Evolutionary conservation across 441 rosid species (phyloP), one percentile per base, ranked within the genome.

Genomic region (Adansonia rubrostipa): DNA sequence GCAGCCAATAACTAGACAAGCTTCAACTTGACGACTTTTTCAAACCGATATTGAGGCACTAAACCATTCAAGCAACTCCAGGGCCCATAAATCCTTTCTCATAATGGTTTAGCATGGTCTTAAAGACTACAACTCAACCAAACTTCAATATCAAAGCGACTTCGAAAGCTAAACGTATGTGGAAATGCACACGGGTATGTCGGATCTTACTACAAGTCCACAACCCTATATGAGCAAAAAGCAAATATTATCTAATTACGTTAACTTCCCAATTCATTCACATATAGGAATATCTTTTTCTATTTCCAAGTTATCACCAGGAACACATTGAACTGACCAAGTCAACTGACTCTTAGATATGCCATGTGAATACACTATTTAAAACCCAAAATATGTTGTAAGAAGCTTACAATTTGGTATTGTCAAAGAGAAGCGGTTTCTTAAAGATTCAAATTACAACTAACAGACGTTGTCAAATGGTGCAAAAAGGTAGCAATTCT

Each of bases 21-120:
- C 22, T 69, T 69, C 42, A 17, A 9, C 42, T 22, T 69, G 57
- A 69, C 73, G 57, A 69, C 73, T 48, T 40, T 3, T 24, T 63
- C 67, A 63, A 63, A 63, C 45, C 13, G 68, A 33, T 56, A 5
- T 14, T 63, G 20, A 33, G 45, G 6, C 5, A 15, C 4, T 14
- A 19, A 40, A 61, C 48, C 48, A 15, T 15, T 64, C 68, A 36
- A 65, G 8, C 36, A 33, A 40, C 40, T 65, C 70, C 22, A 8
- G 11, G 40, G 69, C 69, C 47, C 47, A 33, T 14, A 14, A 9
- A 14, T 10, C 4, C 44, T 28, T 13, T 36, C 47, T 36, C 22
- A 64, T 36, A 36, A 36, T 15, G 69, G 48, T 36, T 36, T 64
- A 36, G 48, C 48, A 36, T 36, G 11, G 8, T 36, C 0, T 65